A percentile compares a stretch with the other conserved stretches of the same genome.
These are phyloP conservation scores for Tetrastigma voinierianum DNA, from an alignment of 164 flowering plant genomes.

Conservation along the genomic window DNA sequence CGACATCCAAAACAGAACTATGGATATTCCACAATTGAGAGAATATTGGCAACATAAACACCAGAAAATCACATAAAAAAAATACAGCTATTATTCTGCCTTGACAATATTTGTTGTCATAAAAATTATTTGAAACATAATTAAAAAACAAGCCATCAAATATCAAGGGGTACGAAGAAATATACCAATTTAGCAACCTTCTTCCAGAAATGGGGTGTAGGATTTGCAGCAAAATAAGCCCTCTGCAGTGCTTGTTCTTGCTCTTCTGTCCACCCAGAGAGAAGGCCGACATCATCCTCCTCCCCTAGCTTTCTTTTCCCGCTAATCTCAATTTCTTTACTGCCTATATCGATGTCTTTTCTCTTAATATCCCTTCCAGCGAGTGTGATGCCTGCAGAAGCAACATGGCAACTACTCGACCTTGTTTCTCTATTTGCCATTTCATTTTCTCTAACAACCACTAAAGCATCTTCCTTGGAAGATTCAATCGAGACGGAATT, in stretches of 20 bases:
- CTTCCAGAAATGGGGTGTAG: slow-evolving; percentile 91
- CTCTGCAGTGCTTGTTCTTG: slow-evolving; percentile 70
- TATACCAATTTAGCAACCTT: slow-evolving; percentile 77
- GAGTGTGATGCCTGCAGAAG: neutral
- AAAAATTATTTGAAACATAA: no score
- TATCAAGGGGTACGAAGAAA: slow-evolving; percentile 3
- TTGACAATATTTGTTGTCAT: no score
- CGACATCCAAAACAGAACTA: no score
- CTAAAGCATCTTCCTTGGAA: no score
- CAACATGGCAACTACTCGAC: slow-evolving; percentile 2
- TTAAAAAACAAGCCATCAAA: neutral
- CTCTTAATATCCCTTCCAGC: slow-evolving; percentile 3
- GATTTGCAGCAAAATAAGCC: slow-evolving; percentile 72
- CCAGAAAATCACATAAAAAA: neutral
- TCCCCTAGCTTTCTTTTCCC: slow-evolving; percentile 31
- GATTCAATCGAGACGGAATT: no score
- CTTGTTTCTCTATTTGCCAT: neutral
- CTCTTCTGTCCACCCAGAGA: slow-evolving; percentile 67
- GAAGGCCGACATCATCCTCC: slow-evolving; percentile 15
- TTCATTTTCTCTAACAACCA: slow-evolving; percentile 3
- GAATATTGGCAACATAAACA: neutral
- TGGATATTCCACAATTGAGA: no score
- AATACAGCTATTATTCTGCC: no score
- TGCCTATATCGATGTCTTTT: slow-evolving; percentile 9
- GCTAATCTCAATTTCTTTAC: slow-evolving; percentile 13